Evolutionary conservation across 345 rosid genomes (phyloP), one percentile per base, ranked within the genome.

Genomic region (Brassica rapa): DNA sequence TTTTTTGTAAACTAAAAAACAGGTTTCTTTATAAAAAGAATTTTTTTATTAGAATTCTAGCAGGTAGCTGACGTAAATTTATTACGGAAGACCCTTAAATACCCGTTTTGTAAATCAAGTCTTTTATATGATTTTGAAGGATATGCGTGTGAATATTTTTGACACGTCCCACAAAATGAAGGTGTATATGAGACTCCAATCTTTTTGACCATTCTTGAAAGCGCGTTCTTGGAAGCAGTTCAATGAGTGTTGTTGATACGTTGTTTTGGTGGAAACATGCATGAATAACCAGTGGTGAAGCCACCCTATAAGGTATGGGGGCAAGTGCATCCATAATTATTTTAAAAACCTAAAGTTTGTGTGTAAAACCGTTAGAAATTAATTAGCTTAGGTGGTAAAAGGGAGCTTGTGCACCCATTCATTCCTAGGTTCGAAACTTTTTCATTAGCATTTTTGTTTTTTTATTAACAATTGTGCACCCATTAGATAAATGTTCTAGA

Each of bases 161-260:
- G n/a, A 59, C 27, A 55, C 25, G 11, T 19, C 25, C 61, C 61
- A 55, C 10, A 19, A 16, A 21, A 55, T 55, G 61, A 55, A 59
- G 30, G 62, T 59, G 30, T 4, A 9, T 59, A 23, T 59, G 30
- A 59, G 24, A 59, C 62, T 59, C 62, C 62, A 59, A 23, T 24
- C 30, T 23, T 23, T 59, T 59, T 59, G 29, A 59, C 30, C 21
- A 59, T 24, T 59, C 62, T 59, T 59, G 30, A 59, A 59, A 59
- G 30, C 62, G 56, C 56, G 56, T 49, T 49, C 56, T 49, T n/a
- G 56, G 56, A 49, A 49, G 56, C 56, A 7, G 62, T 59, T 59
- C 23, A 23, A 30, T 9, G 62, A 59, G n/a, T 23, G 30, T 53
- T 24, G 30, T 56, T 23, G 62, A 56, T 23, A 56, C 25, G 62